Base-by-base conservation (phyloP, 441 rosid species). In the Pelargonium australe region DNA sequence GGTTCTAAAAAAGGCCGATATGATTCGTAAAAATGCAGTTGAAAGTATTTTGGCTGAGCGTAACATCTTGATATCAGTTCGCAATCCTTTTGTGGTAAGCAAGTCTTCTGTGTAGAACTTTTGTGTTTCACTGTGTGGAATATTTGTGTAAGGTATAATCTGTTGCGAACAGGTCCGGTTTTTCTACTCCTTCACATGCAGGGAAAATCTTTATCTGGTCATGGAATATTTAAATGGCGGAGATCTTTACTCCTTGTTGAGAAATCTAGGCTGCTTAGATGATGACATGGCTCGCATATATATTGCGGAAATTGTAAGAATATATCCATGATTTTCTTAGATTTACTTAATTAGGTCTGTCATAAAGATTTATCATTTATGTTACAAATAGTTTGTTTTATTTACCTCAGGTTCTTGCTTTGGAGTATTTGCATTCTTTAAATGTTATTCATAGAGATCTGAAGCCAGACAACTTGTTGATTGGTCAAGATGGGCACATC, bases 151-250 rank as follows among this genome's bases (percentile, higher is more conserved):
- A 92, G 55, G 13, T 45, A 25, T 78, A 57, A 68, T 74, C 53
- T 80, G 76, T 69, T 72, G 74, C 73, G 80, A 73, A 73, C 95
- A 95, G 99, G 99, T 95, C 55, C 92, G 97, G 44, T 88, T 95
- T 80, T 95, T 92, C 87, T 95, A 90, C 85, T 95, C 98, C 70
- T 95, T 95, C 88, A 92, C 99, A 51, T 90, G 98, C 84, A 88
- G 95, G 76, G 98, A 95, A 74, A 95, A 92, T 80, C 97, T 95
- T 67, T 95, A 95, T 80, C 75, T 95, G 69, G 99, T 95, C 58
- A 95, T 95, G 99, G 99, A 95, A 85, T 92, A 92, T 77, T 80
- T 92, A 79, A 95, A 95, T 77, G 98, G 97, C 4, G 99, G 99
- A 76, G 99, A 95, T 78, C 96, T 95, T 57, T 92, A 79, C 85